Conservation (phyloP, 192 early-diverging fungal species). For the Coemansia sp. region DNA sequence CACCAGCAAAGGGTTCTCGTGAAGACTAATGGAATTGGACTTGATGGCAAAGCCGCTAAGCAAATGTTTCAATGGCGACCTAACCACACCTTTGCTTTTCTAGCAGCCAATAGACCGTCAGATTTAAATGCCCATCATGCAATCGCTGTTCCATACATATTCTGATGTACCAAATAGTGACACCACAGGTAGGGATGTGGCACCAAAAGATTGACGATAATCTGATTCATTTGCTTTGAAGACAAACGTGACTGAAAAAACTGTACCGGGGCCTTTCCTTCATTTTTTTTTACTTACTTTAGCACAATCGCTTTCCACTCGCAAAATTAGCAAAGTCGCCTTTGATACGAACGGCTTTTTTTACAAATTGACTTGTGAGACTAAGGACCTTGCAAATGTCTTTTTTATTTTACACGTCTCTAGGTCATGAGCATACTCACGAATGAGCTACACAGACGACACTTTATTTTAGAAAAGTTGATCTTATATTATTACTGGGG, state of each 20-base stretch:
- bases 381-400: neutral
- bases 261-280: neutral
- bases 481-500: neutral
- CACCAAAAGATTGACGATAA: neutral
- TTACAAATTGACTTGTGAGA: neutral
- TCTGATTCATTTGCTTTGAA: neutral
- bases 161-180: neutral
- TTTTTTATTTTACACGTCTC: neutral
- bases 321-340: neutral
- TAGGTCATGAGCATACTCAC: neutral
- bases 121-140: neutral
- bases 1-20: neutral
- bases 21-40: neutral
- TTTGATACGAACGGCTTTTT: neutral
- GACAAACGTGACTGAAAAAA: neutral
- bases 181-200: neutral
- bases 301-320: neutral
- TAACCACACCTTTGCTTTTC: no score
- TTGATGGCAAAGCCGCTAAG: neutral
- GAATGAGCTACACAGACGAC: neutral
- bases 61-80: neutral
- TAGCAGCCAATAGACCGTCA: neutral
- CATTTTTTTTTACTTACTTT: neutral
- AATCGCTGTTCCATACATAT: no score
- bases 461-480: neutral